Conservation (phyloP, 2,329 filamentous ascomycete genomes). For the Neonectria magnoliae region DNA sequence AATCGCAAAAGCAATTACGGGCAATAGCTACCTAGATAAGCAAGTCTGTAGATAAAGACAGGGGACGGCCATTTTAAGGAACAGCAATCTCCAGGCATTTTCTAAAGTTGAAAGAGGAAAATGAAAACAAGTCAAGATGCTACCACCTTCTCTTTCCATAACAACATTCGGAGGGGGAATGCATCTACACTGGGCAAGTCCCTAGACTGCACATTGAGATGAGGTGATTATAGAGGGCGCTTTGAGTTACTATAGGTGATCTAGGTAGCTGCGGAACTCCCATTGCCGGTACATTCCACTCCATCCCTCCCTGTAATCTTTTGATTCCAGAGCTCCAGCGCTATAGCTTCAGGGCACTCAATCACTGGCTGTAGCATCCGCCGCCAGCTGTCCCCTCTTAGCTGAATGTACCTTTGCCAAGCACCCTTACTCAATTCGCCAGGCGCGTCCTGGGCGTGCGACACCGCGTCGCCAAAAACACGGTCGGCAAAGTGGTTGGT, state of each 20-base stretch:
- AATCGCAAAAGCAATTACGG: neutral
- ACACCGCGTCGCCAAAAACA: slow-evolving; percentile 45
- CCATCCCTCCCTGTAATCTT: neutral
- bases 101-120: neutral
- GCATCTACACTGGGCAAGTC: too few species aligned
- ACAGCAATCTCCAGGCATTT: neutral
- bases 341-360: neutral
- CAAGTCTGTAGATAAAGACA: neutral
- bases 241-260: too few species aligned
- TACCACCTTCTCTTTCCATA: neutral
- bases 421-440: slow-evolving; percentile 26
- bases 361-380: neutral
- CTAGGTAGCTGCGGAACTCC: too few species aligned
- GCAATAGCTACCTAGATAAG: neutral
- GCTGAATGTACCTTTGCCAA: neutral
- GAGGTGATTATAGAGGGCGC: too few species aligned
- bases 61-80: neutral
- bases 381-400: neutral
- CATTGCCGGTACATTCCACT: too few species aligned
- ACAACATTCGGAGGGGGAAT: neutral
- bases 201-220: too few species aligned
- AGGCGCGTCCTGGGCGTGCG: slow-evolving; percentile 37
- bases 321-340: neutral
- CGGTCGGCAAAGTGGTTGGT: slow-evolving; percentile 34
- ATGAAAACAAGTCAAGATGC: neutral